Base-by-base conservation (phyloP, 345 rosid species). In the Iberis pinnata region DNA sequence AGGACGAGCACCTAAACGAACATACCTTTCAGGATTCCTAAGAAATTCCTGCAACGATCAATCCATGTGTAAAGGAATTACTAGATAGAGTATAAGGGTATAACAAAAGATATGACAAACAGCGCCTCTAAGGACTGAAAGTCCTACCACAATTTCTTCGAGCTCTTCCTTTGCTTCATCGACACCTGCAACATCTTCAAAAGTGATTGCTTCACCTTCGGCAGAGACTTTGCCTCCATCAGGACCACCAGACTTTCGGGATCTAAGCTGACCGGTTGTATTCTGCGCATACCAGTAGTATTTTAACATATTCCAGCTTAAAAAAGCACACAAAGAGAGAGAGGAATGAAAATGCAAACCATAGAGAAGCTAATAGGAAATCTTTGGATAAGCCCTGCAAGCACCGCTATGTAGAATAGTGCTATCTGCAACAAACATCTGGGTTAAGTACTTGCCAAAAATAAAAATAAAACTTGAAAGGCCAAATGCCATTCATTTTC, bases 131-230 rank as follows among this genome's bases (percentile, higher is more conserved):
- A 60, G 29, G 48, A 60, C 12, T 18, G 10, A 24, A 38, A 56
- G 61, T 52, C 72, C 48, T 80, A 92, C 98, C 79, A 92, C 97
- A 38, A 92, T 92, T 73, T 92, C 98, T 76, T 92, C 95, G 20
- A 92, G 75, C 77, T 92, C 98, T 72, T 92, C 98, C 74, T 85
- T 92, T 10, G 98, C 98, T 69, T 88, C 98, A 75, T 92, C 95
- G 16, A 88, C 85, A 58, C 97, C 97, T 22, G 97, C 98, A 64
- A 92, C 94, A 58, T 92, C 98, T 50, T 97, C 86, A 78, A 92
- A 92, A 52, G 86, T 83, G 50, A 92, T 81, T 37, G 73, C 45
- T 64, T 81, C 95, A 51, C 88, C 90, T 58, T 77, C 88, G 16
- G 76, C 89, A 22, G 86, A 53, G n/a, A 58, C 80, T 73, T 83